These are phyloP conservation scores for Plasmodium relictum DNA, from an alignment of 169 alveolate genomes.

Conservation along the genomic window DNA sequence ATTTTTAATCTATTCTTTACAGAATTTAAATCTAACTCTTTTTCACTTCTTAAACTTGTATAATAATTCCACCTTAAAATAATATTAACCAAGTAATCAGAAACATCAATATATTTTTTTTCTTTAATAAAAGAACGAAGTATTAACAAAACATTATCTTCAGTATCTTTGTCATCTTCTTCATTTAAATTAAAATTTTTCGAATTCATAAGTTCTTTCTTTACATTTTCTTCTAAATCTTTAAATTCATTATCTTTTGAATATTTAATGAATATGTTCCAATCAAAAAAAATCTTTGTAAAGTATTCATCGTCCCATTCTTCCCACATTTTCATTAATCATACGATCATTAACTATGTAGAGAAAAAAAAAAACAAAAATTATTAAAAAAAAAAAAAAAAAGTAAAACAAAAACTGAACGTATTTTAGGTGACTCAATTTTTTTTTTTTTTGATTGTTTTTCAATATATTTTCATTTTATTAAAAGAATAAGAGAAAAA, in stretches of 20 bases:
- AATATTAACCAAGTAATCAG: conserved; percentile 37
- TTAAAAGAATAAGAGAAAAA: not conserved
- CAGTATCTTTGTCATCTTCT: conserved; percentile 31
- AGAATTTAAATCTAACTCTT: conserved; percentile 16
- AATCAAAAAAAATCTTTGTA: conserved; percentile 40
- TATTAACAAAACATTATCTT: conserved; percentile 37
- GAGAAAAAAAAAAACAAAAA: not conserved
- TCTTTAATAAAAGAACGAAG: conserved; percentile 26
- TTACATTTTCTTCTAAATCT: conserved; percentile 48
- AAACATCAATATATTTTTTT: conserved; percentile 53
- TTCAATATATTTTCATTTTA: not conserved
- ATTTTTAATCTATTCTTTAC: conserved; percentile 70
- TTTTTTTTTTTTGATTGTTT: not conserved
- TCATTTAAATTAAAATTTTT: conserved; percentile 17
- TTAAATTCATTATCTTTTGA: conserved; percentile 60
- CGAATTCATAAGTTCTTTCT: conserved; percentile 13
- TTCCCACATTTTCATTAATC: conserved; percentile 37
- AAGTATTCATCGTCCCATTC: conserved; percentile 64
- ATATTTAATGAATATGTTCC: conserved; percentile 55
- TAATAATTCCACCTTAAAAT: conserved; percentile 76
- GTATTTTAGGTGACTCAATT: too few species aligned
- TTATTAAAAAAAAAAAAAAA: not conserved
- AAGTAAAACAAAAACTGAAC: not conserved
- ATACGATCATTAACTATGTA: not conserved
- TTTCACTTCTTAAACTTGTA: conserved; percentile 67